Conservation (phyloP, 768 basidiomycete species). For the Mycena vitilis region DNA sequence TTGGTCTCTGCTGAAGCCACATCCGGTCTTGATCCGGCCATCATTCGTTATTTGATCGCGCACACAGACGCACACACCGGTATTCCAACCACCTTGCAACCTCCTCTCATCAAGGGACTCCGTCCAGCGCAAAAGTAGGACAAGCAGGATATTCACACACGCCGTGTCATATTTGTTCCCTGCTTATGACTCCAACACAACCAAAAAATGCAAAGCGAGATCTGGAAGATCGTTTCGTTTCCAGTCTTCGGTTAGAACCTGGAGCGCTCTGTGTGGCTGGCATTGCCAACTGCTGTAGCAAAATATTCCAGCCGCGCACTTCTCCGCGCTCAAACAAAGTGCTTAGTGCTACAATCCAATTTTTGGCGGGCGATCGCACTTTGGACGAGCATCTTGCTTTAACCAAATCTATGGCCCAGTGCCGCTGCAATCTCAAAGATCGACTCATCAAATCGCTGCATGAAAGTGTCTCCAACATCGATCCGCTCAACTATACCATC, state of each 20-base stretch:
- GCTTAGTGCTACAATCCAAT: constrained; percentile 10
- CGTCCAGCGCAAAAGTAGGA: too few species aligned
- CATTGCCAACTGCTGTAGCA: constrained; percentile 14
- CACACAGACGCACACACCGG: too few species aligned
- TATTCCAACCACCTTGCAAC: too few species aligned
- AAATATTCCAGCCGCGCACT: constrained; percentile 4
- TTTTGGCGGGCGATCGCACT: constrained; percentile 16
- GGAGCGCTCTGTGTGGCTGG: constrained; percentile 14
- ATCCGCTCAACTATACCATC: constrained; percentile 14
- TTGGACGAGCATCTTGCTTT: neutral
- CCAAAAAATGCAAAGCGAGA: neutral
- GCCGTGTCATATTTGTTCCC: too few species aligned
- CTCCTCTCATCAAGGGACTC: too few species aligned
- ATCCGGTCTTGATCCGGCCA: too few species aligned
- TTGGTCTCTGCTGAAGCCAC: too few species aligned
- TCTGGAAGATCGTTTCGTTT: constrained; percentile 7
- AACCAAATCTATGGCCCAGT: neutral
- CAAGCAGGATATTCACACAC: too few species aligned
- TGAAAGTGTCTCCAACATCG: constrained; percentile 3
- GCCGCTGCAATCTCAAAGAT: constrained; percentile 16
- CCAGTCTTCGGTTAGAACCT: constrained; percentile 15
- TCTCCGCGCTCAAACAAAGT: neutral
- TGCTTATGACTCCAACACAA: too few species aligned
- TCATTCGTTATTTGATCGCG: too few species aligned
- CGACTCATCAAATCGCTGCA: constrained; percentile 8